phyloP scores from a whole-genome alignment of 371 early-diverging fungal species.

The Zancudomyces culisetae region DNA sequence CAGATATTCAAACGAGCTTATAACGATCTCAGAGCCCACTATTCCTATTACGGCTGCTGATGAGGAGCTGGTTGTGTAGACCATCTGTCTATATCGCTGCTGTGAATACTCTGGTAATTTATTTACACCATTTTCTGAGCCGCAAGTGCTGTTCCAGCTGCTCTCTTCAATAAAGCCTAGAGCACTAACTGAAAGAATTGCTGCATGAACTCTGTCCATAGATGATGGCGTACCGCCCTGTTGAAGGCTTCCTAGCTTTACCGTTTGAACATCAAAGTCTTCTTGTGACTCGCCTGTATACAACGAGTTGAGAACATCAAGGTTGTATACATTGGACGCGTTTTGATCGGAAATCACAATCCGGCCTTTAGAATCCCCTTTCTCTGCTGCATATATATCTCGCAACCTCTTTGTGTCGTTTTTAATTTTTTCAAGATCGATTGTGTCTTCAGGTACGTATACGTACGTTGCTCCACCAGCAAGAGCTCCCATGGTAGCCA shows the following conservation, averaged over 20 bases:
- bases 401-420: constrained; percentile 62
- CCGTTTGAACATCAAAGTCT: constrained; percentile 79
- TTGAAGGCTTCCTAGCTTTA: constrained; percentile 90
- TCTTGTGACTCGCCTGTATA: constrained; percentile 81
- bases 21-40: constrained; percentile 48
- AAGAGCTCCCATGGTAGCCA: constrained; percentile 85
- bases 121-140: background rate
- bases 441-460: constrained; percentile 90
- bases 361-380: constrained; percentile 54
- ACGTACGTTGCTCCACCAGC: constrained; percentile 79
- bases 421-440: constrained; percentile 56
- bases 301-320: constrained; percentile 72
- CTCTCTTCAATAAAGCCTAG: constrained; percentile 21
- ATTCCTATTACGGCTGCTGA: constrained; percentile 72
- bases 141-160: constrained; percentile 18
- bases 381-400: constrained; percentile 47
- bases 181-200: constrained; percentile 50
- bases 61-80: constrained; percentile 35
- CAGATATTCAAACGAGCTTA: constrained; percentile 46
- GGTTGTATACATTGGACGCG: constrained; percentile 69
- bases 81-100: constrained; percentile 30
- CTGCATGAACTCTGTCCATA: constrained; percentile 86
- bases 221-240: constrained; percentile 94
- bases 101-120: constrained; percentile 7
- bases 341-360: constrained; percentile 65